Percentiles rank a stretch among this genome's conserved stretches.
These are phyloP conservation scores for Globisporangium parvum DNA, from an alignment of 352 stramenopile species.

Conservation along the genomic window DNA sequence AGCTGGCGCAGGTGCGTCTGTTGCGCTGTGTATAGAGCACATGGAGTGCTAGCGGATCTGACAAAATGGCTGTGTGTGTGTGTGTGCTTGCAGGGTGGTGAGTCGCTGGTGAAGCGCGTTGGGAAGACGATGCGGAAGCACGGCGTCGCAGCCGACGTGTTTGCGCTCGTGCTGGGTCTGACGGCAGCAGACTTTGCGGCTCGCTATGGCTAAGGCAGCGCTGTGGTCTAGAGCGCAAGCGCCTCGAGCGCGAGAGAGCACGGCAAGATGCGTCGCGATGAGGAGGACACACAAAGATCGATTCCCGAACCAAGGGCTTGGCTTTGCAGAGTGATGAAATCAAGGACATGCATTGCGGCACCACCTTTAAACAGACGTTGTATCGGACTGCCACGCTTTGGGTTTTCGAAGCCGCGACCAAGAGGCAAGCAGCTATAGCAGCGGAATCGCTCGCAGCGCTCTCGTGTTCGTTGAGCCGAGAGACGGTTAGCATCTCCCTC, in stretches of 20 bases:
- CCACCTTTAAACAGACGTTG: too few relatives aligned
- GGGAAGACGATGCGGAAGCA: slow-evolving; percentile 30
- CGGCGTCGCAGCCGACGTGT: slow-evolving; percentile 9
- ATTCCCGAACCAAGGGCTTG: too few relatives aligned
- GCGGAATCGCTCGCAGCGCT: neutral
- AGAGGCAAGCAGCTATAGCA: slow-evolving; percentile 14
- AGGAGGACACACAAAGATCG: neutral
- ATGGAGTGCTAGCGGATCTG: neutral
- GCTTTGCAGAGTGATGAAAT: too few relatives aligned
- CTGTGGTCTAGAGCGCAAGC: neutral
- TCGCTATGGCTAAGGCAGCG: neutral
- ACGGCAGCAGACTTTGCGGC: slow-evolving; percentile 1
- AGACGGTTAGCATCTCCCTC: slow-evolving; percentile 94
- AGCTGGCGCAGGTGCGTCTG: slow-evolving; percentile 16
- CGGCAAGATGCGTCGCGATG: too few relatives aligned
- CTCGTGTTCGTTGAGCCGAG: slow-evolving; percentile 91
- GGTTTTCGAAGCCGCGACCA: slow-evolving; percentile 32
- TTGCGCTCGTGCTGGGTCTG: slow-evolving; percentile 15
- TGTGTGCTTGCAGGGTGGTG: slow-evolving; percentile 3
- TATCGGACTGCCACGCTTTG: neutral
- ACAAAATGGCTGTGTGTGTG: neutral
- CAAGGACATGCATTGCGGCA: too few relatives aligned
- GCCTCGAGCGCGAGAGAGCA: neutral
- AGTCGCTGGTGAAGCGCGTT: slow-evolving; percentile 23
- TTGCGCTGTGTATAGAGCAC: neutral